These are phyloP conservation scores for Sutorius australiensis DNA, from an alignment of 768 basidiomycete species.

Conservation along the genomic window DNA sequence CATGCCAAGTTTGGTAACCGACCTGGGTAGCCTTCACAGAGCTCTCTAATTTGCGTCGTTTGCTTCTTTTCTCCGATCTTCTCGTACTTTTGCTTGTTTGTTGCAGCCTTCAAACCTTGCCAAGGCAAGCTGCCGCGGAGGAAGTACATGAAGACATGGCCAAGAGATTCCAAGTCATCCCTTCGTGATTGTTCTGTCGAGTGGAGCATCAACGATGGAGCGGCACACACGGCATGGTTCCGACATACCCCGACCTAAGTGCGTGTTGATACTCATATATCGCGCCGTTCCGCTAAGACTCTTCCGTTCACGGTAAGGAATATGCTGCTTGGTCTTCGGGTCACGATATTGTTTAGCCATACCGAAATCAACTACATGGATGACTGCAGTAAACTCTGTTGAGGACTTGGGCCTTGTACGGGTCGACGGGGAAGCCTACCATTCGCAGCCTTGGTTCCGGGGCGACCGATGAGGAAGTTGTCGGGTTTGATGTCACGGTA, in stretches of 20 bases:
- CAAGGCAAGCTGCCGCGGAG: constrained; percentile 94
- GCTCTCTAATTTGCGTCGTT: constrained; percentile 94
- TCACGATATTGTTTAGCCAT: constrained; percentile 99
- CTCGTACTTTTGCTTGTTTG: constrained; percentile 99
- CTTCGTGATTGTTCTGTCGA: constrained; percentile 79
- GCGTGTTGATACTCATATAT: constrained; percentile 99
- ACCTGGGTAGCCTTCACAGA: constrained; percentile 96
- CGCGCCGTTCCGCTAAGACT: constrained; percentile 95
- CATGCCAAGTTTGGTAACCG: constrained; percentile 20
- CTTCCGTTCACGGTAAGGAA: constrained; percentile 98
- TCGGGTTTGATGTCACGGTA: constrained; percentile 99
- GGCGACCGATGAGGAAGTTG: constrained; percentile 96
- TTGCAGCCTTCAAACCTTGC: constrained; percentile 99
- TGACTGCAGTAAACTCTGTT: constrained; percentile 41
- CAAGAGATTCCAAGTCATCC: constrained; percentile 98
- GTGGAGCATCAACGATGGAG: constrained; percentile 4
- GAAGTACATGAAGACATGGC: constrained; percentile 99
- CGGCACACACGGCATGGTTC: neutral
- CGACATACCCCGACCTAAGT: constrained; percentile 84
- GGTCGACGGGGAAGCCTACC: constrained; percentile 36
- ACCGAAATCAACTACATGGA: constrained; percentile 97
- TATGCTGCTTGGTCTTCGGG: constrained; percentile 99
- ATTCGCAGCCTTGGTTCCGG: constrained; percentile 86
- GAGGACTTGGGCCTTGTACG: neutral
- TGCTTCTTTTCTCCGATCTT: constrained; percentile 99